Conservation (phyloP, 768 basidiomycete genomes). For the Hygrocybe punicea region DNA sequence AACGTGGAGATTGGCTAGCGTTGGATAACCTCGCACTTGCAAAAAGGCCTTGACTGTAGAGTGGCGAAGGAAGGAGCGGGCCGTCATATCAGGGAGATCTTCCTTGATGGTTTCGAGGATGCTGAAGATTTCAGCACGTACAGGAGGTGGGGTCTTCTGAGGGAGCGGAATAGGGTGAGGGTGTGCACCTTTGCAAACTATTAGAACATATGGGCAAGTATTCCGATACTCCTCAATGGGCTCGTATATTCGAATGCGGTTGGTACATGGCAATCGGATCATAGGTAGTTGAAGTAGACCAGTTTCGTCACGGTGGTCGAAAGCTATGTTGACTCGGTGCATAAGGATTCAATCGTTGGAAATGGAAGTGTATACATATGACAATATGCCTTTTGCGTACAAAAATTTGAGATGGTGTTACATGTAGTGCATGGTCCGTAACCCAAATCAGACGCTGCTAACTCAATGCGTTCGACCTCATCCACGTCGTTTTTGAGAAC, state of each 20-base stretch:
- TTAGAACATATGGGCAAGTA: conserved; percentile 14
- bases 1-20: conserved; percentile 23
- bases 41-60: conserved; percentile 17
- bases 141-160: conserved; percentile 16
- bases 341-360: neutral
- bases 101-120: conserved; percentile 10
- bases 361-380: conserved; percentile 11
- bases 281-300: conserved; percentile 12
- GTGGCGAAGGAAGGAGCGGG: conserved; percentile 21
- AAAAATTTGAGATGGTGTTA: conserved; percentile 16
- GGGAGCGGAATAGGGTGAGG: conserved; percentile 21
- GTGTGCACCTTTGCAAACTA: conserved; percentile 13
- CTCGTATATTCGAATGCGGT: conserved; percentile 10
- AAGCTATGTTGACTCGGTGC: conserved; percentile 8
- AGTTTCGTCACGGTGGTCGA: conserved; percentile 11
- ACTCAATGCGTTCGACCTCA: conserved; percentile 21
- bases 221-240: conserved; percentile 9
- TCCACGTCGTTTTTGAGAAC: conserved; percentile 18
- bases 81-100: conserved; percentile 25
- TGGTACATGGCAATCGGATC: conserved; percentile 10
- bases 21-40: conserved; percentile 4
- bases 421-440: conserved; percentile 17
- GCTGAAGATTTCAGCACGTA: conserved; percentile 8
- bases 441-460: conserved; percentile 7
- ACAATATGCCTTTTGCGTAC: conserved; percentile 14